Base-by-base conservation (phyloP, 495 filamentous ascomycete species). In the Xylaria telfairii region DNA sequence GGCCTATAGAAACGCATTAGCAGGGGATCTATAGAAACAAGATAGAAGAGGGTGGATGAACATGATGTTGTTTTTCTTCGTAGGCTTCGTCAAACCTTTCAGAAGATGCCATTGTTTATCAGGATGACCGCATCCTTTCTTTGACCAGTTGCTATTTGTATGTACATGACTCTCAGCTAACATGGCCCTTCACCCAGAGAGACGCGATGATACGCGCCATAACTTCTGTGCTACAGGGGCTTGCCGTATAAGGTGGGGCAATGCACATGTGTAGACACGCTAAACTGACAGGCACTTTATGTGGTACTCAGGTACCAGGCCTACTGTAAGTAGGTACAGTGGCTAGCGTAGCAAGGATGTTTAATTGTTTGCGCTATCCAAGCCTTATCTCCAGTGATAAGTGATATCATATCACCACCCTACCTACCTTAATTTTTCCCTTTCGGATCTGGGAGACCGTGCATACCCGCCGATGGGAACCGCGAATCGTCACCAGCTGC, bases 11-110 rank as follows among this genome's bases (percentile, higher is more conserved):
- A 19, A 59, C 28, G 2, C 32, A 74, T 72, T 59, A 77, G 68
- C 44, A 44, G 15, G 60, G 7, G n/a, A 34, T 63, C 37, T n/a
- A 34, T n/a, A 67, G 32, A 15, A 49, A 49, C 21, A 4, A n/a
- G 3, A n/a, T n/a, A 21, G 12, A 53, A 61, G 59, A 32, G 39
- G 37, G 47, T 5, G 41, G 34, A 51, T 54, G 34, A 81, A 90
- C 88, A 79, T 87, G 83, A 49, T 84, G 84, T 57, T 87, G 85
- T 47, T 82, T 79, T 47, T 77, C 77, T 68, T 77, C 77, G 44
- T 70, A 74, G 13, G 37, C 61, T 30, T 75, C 75, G 46, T 59
- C 56, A 7, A 73, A 37, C 7, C 71, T 72, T 74, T 75, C 71
- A 53, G 72, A 54, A 59, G 68, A 42, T 26, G 74, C 73, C 76